Percentiles rank a stretch among this genome's conserved stretches.
Evolutionary conservation across 2,329 filamentous ascomycete species (phyloP).

Genomic region (Colletotrichum caudatum): DNA sequence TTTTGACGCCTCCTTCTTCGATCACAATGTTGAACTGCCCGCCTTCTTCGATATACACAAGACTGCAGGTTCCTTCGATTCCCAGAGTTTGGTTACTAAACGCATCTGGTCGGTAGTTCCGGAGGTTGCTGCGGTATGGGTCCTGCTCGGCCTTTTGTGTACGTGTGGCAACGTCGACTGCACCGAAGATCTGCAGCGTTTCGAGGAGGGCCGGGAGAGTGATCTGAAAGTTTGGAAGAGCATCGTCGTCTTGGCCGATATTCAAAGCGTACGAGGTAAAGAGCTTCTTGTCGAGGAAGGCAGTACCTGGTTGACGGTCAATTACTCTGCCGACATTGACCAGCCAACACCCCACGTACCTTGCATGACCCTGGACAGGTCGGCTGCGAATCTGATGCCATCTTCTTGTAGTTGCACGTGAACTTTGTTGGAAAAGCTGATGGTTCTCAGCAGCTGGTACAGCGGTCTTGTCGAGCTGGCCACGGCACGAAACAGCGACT

Average conservation of each 20-base stretch:
- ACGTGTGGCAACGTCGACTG: constrained; percentile 75
- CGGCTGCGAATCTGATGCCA: constrained; percentile 87
- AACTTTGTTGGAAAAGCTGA: constrained; percentile 69
- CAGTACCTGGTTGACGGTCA: constrained; percentile 49
- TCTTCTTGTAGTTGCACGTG: constrained; percentile 82
- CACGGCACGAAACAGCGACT: constrained; percentile 78
- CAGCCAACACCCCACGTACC: constrained; percentile 73
- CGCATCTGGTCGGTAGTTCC: constrained; percentile 75
- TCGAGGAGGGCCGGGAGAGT: constrained; percentile 89
- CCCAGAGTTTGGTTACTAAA: constrained; percentile 88
- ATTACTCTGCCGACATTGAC: neutral
- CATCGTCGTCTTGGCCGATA: constrained; percentile 53
- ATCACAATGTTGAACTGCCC: constrained; percentile 86
- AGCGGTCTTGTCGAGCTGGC: constrained; percentile 83
- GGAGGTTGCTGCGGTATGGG: constrained; percentile 70
- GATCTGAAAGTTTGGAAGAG: constrained; percentile 82
- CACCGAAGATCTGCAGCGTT: constrained; percentile 93
- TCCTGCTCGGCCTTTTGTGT: constrained; percentile 70
- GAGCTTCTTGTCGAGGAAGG: constrained; percentile 87
- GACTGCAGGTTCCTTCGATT: constrained; percentile 85
- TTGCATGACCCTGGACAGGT: constrained; percentile 92
- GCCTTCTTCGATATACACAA: constrained; percentile 81
- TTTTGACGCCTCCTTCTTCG: constrained; percentile 87
- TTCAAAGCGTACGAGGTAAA: constrained; percentile 88
- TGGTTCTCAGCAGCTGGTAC: constrained; percentile 71